These are phyloP conservation scores for Debaryomycetaceae sp. DNA, from an alignment of 1,139 yeast species.

Conservation along the genomic window DNA sequence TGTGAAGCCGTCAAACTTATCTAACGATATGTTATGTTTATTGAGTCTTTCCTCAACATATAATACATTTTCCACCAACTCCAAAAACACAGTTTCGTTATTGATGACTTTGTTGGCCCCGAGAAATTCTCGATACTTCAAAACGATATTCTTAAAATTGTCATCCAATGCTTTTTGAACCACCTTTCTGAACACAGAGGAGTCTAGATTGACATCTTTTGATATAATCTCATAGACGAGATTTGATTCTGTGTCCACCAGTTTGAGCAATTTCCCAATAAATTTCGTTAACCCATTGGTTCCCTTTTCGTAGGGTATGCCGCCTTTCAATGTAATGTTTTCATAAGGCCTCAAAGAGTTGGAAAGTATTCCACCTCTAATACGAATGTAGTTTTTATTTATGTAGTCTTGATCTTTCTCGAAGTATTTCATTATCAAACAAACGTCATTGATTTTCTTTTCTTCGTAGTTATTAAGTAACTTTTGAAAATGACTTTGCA, in stretches of 20 bases:
- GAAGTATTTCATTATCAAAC: slow-evolving; percentile 45
- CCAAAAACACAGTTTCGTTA: slow-evolving; percentile 41
- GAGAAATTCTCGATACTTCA: slow-evolving; percentile 13
- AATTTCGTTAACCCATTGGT: slow-evolving; percentile 57
- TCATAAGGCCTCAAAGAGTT: slow-evolving; percentile 37
- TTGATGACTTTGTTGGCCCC: slow-evolving; percentile 12
- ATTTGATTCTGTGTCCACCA: slow-evolving; percentile 47
- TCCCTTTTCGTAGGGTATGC: slow-evolving; percentile 57
- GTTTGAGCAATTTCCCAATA: slow-evolving; percentile 49
- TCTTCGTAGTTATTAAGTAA: slow-evolving; percentile 10
- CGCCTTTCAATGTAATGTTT: slow-evolving; percentile 29
- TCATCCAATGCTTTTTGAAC: slow-evolving; percentile 22
- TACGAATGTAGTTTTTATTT: slow-evolving; percentile 42
- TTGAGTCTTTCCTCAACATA: slow-evolving; percentile 20
- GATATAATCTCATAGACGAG: slow-evolving; percentile 31
- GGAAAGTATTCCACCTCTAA: slow-evolving; percentile 43
- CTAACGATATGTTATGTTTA: slow-evolving; percentile 7
- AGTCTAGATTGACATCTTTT: slow-evolving; percentile 6
- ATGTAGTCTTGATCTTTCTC: slow-evolving; percentile 23
- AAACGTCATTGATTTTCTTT: slow-evolving; percentile 19
- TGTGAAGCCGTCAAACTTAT: slow-evolving; percentile 11
- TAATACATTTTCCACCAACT: slow-evolving; percentile 36
- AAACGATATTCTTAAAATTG: slow-evolving; percentile 16
- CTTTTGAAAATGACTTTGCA: slow-evolving; percentile 31
- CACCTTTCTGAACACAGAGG: slow-evolving; percentile 20